These are phyloP conservation scores for Neophaeococcomyces aloes DNA, from an alignment of 2,329 filamentous ascomycete species.

Conservation along the genomic window DNA sequence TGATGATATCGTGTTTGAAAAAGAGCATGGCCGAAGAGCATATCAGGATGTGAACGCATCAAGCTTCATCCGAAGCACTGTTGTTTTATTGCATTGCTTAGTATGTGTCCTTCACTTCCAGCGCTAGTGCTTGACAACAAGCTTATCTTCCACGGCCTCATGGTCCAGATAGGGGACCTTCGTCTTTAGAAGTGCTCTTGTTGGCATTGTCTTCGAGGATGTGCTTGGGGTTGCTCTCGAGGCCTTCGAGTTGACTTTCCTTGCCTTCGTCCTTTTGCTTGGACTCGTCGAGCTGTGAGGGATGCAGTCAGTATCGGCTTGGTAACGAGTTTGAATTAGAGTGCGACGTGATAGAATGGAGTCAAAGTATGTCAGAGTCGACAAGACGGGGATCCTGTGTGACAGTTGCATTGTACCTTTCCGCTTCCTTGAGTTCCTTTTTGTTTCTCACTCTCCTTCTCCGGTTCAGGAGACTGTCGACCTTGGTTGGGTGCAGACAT, in stretches of 20 bases:
- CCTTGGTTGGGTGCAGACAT: conserved; percentile 59
- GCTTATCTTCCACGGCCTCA: no score
- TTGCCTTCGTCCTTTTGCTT: conserved; percentile 22
- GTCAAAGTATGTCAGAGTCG: conserved; percentile 32
- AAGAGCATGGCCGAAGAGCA: no score
- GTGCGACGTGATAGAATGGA: no score
- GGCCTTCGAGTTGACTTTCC: conserved; percentile 15
- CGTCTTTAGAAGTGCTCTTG: conserved; percentile 26
- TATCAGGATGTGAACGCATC: no score
- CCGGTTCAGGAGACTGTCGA: conserved; percentile 67
- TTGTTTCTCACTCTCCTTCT: conserved; percentile 56
- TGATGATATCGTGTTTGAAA: no score
- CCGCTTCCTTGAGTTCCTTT: conserved; percentile 44
- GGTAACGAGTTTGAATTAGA: neutral
- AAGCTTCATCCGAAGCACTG: no score
- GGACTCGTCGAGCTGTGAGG: conserved; percentile 22
- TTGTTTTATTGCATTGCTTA: no score
- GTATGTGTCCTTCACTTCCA: no score
- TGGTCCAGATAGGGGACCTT: neutral
- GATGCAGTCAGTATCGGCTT: neutral
- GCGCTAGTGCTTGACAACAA: no score
- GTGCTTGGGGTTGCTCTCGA: conserved; percentile 35
- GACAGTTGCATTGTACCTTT: conserved; percentile 12
- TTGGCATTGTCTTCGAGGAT: conserved; percentile 26
- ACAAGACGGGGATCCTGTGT: conserved; percentile 37